Conservation (phyloP, 352 stramenopile species). For the Pythium dissimile region DNA sequence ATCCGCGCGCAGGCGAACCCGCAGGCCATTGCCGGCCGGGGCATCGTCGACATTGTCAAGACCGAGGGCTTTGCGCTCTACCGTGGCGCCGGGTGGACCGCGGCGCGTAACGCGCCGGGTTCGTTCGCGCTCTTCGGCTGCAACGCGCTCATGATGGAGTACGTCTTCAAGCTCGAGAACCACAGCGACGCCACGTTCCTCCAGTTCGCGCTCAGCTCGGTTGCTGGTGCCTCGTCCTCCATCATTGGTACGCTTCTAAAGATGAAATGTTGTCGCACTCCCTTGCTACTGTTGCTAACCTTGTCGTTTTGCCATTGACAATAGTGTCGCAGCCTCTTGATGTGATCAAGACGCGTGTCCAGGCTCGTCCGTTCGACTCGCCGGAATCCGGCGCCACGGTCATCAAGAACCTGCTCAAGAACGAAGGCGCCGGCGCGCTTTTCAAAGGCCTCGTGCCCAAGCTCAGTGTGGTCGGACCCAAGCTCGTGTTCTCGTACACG, state of each 20-base stretch:
- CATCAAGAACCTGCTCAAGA: constrained; percentile 90
- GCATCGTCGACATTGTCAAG: constrained; percentile 90
- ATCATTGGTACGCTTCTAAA: constrained; percentile 64
- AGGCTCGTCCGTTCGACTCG: constrained; percentile 93
- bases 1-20: constrained; percentile 96
- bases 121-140: constrained; percentile 95
- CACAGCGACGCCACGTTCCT: constrained; percentile 90
- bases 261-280: not conserved
- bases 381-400: constrained; percentile 89
- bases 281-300: not conserved
- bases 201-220: constrained; percentile 90
- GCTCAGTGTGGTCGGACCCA: constrained; percentile 93
- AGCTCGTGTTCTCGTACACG: constrained; percentile 96
- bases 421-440: constrained; percentile 88
- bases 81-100: constrained; percentile 89
- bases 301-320: constrained; percentile 12
- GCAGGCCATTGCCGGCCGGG: constrained; percentile 87
- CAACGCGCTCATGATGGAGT: constrained; percentile 86
- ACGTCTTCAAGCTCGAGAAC: constrained; percentile 89
- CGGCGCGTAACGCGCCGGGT: constrained; percentile 91
- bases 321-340: constrained; percentile 90
- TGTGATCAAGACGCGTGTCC: constrained; percentile 96
- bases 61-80: constrained; percentile 91
- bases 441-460: constrained; percentile 96
- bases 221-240: constrained; percentile 71